Evolutionary conservation across 495 filamentous ascomycete genomes (phyloP), one percentile per base, ranked within the genome.

Genomic region (Tuber indicum): DNA sequence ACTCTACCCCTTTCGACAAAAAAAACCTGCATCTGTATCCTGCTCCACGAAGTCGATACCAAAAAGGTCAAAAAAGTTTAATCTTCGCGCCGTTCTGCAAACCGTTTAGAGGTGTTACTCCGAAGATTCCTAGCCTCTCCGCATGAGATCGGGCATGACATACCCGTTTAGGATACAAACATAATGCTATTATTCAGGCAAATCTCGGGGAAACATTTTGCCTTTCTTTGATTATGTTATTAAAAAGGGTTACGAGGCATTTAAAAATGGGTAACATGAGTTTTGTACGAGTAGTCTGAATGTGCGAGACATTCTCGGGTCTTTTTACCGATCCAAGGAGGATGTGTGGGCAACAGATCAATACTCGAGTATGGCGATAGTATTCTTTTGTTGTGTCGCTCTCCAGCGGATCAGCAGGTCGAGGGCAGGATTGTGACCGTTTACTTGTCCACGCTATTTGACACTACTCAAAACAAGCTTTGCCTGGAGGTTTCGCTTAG

Each of bases 401-500:
- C 58, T 36, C 32, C 26, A 36, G 58, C 26, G 12, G 58, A 16
- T 66, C 32, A 5, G 58, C 58, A 36, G 58, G 58, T 79, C 71
- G 74, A 70, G 71, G 73, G 75, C 49, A 75, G 32, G 42, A 46
- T 58, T 77, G 32, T 26, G 45, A 75, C 39, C 32, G 46, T 49
- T 16, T 42, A 45, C 26, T 70, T 79, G 74, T 75, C 44, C 72
- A 62, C 52, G n/a, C 52, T 70, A 75, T 77, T 73, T 71, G 42
- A 49, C 21, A 44, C 46, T 58, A 78, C 78, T 26, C 21, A 58
- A 45, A 70, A 74, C 45, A 75, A 76, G 71, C 72, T 71, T 78
- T 72, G 73, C 47, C 42, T 45, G 46, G 23, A 62, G 70, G n/a
- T 42, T 71, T 80, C 74, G 74, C 78, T 79, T 80, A 80, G 73